Percentiles rank a stretch among this genome's conserved stretches.
These are phyloP conservation scores for Kurtzmaniella fragi DNA, from an alignment of 805 yeast species.

Conservation along the genomic window DNA sequence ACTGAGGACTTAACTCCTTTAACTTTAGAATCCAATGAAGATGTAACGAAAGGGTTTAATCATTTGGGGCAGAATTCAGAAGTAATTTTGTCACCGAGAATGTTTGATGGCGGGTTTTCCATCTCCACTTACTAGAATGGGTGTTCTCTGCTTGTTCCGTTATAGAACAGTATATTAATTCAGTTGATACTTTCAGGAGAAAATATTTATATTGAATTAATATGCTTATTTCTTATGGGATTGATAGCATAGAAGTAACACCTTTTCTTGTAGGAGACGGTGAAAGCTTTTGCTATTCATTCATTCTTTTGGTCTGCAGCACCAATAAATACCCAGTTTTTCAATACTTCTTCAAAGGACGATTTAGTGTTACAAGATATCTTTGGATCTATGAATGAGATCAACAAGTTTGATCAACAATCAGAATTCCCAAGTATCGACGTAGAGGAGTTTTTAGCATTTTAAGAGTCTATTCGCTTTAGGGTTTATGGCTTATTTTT, in stretches of 20 bases:
- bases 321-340: slow-evolving; percentile 30
- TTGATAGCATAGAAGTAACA: slow-evolving; percentile 33
- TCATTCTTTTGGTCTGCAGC: slow-evolving; percentile 30
- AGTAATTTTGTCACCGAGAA: slow-evolving; percentile 32
- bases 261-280: neutral
- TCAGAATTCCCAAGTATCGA: slow-evolving; percentile 1
- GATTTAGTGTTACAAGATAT: neutral
- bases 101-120: slow-evolving; percentile 5
- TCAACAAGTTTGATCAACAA: slow-evolving; percentile 1
- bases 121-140: slow-evolving; percentile 2
- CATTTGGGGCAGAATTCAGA: slow-evolving; percentile 43
- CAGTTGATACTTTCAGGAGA: slow-evolving; percentile 9
- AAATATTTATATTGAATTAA: slow-evolving; percentile 11
- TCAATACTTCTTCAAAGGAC: slow-evolving; percentile 9
- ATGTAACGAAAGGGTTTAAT: slow-evolving; percentile 16
- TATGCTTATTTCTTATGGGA: slow-evolving; percentile 15
- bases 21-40: slow-evolving; percentile 7
- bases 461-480: slow-evolving; percentile 1
- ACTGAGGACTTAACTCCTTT: slow-evolving; percentile 8
- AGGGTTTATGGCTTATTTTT: neutral
- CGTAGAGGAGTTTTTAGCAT: slow-evolving; percentile 2
- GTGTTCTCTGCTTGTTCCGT: slow-evolving; percentile 13
- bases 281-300: neutral
- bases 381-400: neutral
- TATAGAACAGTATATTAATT: slow-evolving; percentile 15